A percentile compares a stretch with the other conserved stretches of the same genome.
Conservation (phyloP, 768 basidiomycete genomes). For the Phallus indusiatus region DNA sequence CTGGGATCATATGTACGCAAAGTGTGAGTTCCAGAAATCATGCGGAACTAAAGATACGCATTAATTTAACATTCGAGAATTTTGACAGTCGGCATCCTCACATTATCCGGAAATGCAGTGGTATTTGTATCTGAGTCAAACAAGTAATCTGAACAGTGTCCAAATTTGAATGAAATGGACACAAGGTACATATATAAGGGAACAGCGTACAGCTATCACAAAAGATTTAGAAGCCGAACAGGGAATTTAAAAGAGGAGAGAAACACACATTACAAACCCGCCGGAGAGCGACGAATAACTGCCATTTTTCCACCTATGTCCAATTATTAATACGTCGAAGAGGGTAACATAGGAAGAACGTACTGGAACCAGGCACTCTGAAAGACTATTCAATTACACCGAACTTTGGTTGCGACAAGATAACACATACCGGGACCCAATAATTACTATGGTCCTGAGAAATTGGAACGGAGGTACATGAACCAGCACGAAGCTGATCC, state of each 20-base stretch:
- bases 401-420: too few relatives aligned
- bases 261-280: background rate
- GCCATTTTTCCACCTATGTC: background rate
- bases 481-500: conserved; percentile 31
- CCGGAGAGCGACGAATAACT: background rate
- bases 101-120: conserved; percentile 43
- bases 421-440: conserved; percentile 28
- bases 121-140: background rate
- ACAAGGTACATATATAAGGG: too few relatives aligned
- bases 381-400: too few relatives aligned
- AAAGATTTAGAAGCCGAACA: background rate
- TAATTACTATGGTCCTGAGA: conserved; percentile 44
- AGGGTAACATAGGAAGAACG: background rate
- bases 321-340: background rate
- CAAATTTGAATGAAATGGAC: too few relatives aligned
- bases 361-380: too few relatives aligned
- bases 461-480: conserved; percentile 47
- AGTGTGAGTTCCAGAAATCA: conserved; percentile 38
- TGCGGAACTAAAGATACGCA: conserved; percentile 10
- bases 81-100: conserved; percentile 29
- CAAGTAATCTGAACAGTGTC: background rate
- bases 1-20: conserved; percentile 38
- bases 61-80: background rate
- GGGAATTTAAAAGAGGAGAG: background rate
- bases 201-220: background rate